phyloP scores from a whole-genome alignment of 345 rosid genomes.

The Eucalyptus caleyi region DNA sequence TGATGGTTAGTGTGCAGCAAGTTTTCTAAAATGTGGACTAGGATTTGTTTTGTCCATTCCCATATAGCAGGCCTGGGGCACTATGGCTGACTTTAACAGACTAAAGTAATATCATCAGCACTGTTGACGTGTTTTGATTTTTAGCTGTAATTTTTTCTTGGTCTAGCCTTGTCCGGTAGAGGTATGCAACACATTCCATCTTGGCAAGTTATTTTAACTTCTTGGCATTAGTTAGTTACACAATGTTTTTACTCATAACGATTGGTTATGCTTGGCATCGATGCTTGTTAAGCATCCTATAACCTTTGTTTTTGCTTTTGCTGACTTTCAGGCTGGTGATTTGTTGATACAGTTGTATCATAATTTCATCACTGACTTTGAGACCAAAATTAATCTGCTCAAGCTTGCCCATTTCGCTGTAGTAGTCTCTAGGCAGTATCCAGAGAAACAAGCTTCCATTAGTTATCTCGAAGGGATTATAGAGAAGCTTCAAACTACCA shows the following conservation, averaged over 20 bases:
- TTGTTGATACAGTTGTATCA: slow-evolving; percentile 77
- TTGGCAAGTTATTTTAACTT: background rate
- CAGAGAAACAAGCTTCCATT: slow-evolving; percentile 93
- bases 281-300: background rate
- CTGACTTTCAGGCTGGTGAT: slow-evolving; percentile 73
- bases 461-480: slow-evolving; percentile 77
- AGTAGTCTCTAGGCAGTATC: slow-evolving; percentile 76
- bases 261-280: background rate
- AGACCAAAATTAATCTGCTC: slow-evolving; percentile 95
- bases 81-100: background rate
- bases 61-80: background rate
- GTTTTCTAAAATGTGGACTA: background rate
- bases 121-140: background rate
- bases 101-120: background rate
- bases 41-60: background rate
- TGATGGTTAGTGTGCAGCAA: background rate
- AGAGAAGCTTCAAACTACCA: slow-evolving; percentile 69
- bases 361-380: slow-evolving; percentile 92
- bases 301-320: background rate
- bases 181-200: background rate
- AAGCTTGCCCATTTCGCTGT: slow-evolving; percentile 98
- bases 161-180: background rate
- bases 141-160: background rate
- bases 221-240: background rate
- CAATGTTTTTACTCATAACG: background rate